Evolutionary conservation across 331 rosid genomes (phyloP).

Genomic region (Saraca asoca): DNA sequence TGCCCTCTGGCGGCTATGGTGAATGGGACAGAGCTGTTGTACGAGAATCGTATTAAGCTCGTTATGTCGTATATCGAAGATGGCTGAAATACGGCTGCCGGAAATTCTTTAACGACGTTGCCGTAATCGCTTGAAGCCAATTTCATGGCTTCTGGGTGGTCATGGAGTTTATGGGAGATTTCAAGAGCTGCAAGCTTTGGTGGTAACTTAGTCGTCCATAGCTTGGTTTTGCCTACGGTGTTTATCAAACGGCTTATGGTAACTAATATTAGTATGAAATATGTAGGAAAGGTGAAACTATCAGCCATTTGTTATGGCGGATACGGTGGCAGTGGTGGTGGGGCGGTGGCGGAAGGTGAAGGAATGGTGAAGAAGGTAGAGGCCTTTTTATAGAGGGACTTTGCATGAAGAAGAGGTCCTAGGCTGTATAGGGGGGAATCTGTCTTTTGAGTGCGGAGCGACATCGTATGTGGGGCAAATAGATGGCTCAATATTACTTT

Average conservation of each 20-base stretch:
- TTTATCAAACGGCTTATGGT: conserved; percentile 45
- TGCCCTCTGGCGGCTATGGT: conserved; percentile 66
- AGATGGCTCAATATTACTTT: conserved; percentile 18
- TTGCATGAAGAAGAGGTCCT: conserved; percentile 33
- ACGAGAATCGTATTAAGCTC: conserved; percentile 44
- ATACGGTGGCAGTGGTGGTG: neutral
- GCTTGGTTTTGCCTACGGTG: conserved; percentile 46
- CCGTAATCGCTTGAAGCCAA: conserved; percentile 70
- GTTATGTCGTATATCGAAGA: conserved; percentile 56
- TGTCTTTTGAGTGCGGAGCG: conserved; percentile 10
- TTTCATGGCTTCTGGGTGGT: conserved; percentile 51
- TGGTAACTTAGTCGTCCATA: conserved; percentile 35
- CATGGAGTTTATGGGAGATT: conserved; percentile 39
- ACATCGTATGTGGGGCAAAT: conserved; percentile 36
- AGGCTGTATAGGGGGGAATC: neutral
- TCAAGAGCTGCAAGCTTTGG: conserved; percentile 22
- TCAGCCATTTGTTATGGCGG: conserved; percentile 47
- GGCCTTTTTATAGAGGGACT: too few relatives aligned
- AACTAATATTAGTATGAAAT: conserved; percentile 39
- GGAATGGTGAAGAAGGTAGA: neutral
- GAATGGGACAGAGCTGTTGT: conserved; percentile 54
- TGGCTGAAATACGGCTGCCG: conserved; percentile 63
- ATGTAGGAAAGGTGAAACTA: conserved; percentile 33
- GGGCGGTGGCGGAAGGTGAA: conserved; percentile 21
- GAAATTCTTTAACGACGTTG: conserved; percentile 51